Evolutionary conservation across 352 stramenopile genomes (phyloP), one percentile per base, ranked within the genome.

Genomic region (Thalassiosira delicatula): DNA sequence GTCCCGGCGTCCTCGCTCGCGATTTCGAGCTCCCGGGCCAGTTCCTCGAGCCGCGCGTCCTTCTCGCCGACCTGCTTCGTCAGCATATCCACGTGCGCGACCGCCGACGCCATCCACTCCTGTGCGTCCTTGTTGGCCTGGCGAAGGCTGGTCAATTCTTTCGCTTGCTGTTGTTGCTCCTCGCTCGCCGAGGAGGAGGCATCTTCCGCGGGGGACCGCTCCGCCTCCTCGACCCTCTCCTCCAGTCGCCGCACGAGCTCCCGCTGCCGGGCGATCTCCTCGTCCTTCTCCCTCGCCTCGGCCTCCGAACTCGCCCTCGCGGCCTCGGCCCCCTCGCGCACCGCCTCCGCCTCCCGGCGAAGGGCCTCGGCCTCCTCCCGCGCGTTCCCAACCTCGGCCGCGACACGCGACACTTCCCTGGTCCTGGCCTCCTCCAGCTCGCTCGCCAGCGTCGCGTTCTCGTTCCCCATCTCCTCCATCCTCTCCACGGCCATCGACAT

Each of bases 401-500:
- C 12, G 32, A 46, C 42, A 53, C 35, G 51, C 51, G 4, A 5
- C 4, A 17, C 19, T 19, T 51, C 42, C 42, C 11, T 72, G 23
- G n/a, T 32, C 23, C 42, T 57, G 2, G 73, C 59, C 40, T 82
- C 60, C 57, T 83, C 70, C n/a, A 86, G 63, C 25, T 63, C 60
- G 21, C 37, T 30, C 21, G 56, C 23, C 37, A 88, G 72, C 8
- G 46, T 62, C 53, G 74, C 63, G 62, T 88, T 91, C 59, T 86
- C 60, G 3, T 14, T 21, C 17, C 68, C 78, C 83, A 94, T 90
- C 40, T 90, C 88, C 60, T 93, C 85, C 77, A 94, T 92, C 71
- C 78, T 85, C 37, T 80, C 53, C 40, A 92, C 85, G 30, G 90
- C 90, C 87, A 93, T 92, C 1, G 66, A 60, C 90, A 94, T 94